Base-by-base conservation (phyloP, 768 basidiomycete genomes). In the Dictyophora rubrovolvata region DNA sequence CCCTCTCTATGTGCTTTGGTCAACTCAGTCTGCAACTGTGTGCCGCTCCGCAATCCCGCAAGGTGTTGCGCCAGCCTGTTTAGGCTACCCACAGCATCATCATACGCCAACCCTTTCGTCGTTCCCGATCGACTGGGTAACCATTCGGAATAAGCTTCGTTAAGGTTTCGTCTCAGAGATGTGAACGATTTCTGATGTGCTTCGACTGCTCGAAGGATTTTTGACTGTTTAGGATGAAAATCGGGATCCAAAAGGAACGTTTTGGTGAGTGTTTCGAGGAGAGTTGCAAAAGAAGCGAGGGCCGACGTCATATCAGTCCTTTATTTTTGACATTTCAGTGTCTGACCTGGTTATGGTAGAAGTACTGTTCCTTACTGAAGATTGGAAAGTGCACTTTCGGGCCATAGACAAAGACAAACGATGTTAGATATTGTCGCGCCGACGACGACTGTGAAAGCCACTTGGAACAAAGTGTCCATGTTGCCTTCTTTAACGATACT, bases 11-110 rank as follows among this genome's bases (percentile, higher is more conserved):
- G 70, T 1, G 87, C 87, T 63, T 79, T 80, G 14, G 87, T 81
- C 28, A 97, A 70, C 53, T 94, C 89, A 61, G 86, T 84, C 67
- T 97, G 93, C 36, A 98, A 70, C 35, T 81, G 79, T 7, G 87
- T 91, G 1, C 93, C 89, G 59, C 88, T 85, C 51, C 95, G 73
- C 60, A 98, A 74, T 22, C 95, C 93, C 58, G 87, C 93, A 42
- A 99, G 72, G 73, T 98, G 94, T 67, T 99, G 95, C 0, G 91
- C 96, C 5, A 99, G 80, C 17, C 93, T 76, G 60, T 89, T 94
- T 65, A 99, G 75, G 65, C 86, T 86, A 60, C 84, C 85, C 11
- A 97, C 87, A 0, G 89, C 88, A 62, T 93, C 90, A 62, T 89
- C 88, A 60, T 94, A 95, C 0, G 88, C 85, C 55, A 75, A 74